Evolutionary conservation across 768 basidiomycete genomes (phyloP), one percentile per base, ranked within the genome.

Genomic region (Phanerochaete carnosa): DNA sequence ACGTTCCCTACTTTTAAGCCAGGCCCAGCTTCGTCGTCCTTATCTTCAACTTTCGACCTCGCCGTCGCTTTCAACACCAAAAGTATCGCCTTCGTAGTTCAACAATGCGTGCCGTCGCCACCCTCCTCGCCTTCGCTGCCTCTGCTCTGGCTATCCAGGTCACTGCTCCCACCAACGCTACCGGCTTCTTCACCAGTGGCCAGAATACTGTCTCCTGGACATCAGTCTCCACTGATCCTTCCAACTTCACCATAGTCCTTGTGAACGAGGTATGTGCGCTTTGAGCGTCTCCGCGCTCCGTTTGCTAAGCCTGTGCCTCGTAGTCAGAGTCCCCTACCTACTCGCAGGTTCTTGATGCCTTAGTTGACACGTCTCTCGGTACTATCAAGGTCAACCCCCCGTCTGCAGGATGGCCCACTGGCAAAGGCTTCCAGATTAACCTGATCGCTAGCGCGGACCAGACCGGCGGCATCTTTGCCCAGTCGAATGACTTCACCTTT

Each of bases 161-260:
- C 71, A 81, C 78, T 46, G 72, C 69, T 55, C 89, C 90, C 46
- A 77, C 65, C 65, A 64, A 64, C 61, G 58, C 57, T 4, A 62
- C 67, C 45, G 81, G 80, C 51, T 93, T 91, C 92, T 80, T 79
- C 30, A 80, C 78, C 69, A 69, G 71, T 28, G 87, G 83, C 43
- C 66, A 78, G 55, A 87, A 85, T 65, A 68, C 63, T 16, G 74
- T 92, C 58, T 60, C 74, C 6, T 95, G 92, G 92, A 52, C 71
- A 1, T 79, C 80, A 5, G 92, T 92, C 61, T 61, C 63, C 56
- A 90, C 88, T 9, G 94, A 95, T 69, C 73, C 81, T 0, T 26
- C 59, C 55, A 91, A 83, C 74, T 93, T 94, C 72, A 83, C 89
- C 15, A 79, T 81, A 51, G 75, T 92, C 53, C 79, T 95, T 50